Base-by-base conservation (phyloP, 73 alveolate genomes). In the Symbiodinium pilosum region DNA sequence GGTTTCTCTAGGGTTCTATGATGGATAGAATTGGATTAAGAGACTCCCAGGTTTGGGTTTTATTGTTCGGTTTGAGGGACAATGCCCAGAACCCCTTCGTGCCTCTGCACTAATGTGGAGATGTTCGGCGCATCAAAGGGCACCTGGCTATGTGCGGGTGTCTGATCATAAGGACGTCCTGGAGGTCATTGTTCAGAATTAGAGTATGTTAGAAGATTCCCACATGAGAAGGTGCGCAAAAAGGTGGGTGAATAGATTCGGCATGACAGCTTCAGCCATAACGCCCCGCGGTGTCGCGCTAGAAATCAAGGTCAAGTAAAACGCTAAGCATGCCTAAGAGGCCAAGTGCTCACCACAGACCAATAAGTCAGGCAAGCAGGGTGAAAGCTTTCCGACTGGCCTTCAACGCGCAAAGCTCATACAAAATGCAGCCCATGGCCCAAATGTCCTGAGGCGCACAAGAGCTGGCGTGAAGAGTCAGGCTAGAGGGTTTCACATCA, bases 391-490 rank as follows among this genome's bases (percentile, higher is more conserved):
- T n/a, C n/a, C n/a, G n/a, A n/a, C n/a, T 16, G 68, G 71, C 98
- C 98, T 93, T 73, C 71, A 93, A 85, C 59, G 98, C 98, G 40
- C 98, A 93, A 18, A 93, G 92, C 77, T 93, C 98, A 14, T 93
- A 93, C 68, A 93, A 64, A 84, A 93, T 93, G 85, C 98, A 93
- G 93, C 98, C 98, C 98, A 93, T 93, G 83, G 98, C 98, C 98
- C 98, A 93, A 47, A 93, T 93, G 84, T 93, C 98, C 81, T 64
- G 4, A 38, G 81, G n/a, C n/a, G n/a, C n/a, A n/a, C n/a, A n/a
- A n/a, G n/a, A n/a, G n/a, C n/a, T n/a, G n/a, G n/a, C n/a, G n/a
- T n/a, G n/a, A n/a, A n/a, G n/a, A n/a, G n/a, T n/a, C n/a, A n/a
- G n/a, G n/a, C n/a, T n/a, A n/a, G n/a, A n/a, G n/a, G n/a, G n/a